Conservation (phyloP, 495 filamentous ascomycete genomes). For the Hypoxylon fragiforme region DNA sequence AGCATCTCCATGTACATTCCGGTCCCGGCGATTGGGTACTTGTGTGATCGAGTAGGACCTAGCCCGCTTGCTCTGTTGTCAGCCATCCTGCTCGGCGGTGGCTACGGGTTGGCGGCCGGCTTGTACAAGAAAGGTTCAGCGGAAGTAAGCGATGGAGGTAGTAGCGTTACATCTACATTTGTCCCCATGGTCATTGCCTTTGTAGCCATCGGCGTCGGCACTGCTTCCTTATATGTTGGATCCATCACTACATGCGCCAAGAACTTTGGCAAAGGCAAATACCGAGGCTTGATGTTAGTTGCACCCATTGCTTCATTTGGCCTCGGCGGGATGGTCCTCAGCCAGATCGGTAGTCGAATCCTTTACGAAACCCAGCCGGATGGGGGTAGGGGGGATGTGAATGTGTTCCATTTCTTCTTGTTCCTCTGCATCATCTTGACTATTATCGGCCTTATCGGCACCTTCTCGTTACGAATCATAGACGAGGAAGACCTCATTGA, state of each 20-base stretch:
- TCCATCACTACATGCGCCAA: slow-evolving; percentile 94
- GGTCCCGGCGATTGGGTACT: slow-evolving; percentile 83
- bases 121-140: slow-evolving; percentile 67
- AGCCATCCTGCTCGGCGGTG: slow-evolving; percentile 70
- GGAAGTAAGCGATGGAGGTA: slow-evolving; percentile 51
- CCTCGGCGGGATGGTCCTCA: slow-evolving; percentile 91
- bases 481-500: slow-evolving; percentile 73
- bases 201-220: slow-evolving; percentile 76
- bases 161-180: slow-evolving; percentile 61
- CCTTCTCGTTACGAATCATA: slow-evolving; percentile 68
- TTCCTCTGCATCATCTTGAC: slow-evolving; percentile 73
- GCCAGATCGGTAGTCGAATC: slow-evolving; percentile 79
- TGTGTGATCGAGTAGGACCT: slow-evolving; percentile 86
- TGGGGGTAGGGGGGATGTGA: slow-evolving; percentile 72
- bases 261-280: slow-evolving; percentile 88
- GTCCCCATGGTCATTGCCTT: slow-evolving; percentile 84
- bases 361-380: slow-evolving; percentile 67
- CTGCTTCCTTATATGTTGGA: slow-evolving; percentile 81
- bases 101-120: slow-evolving; percentile 82
- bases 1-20: slow-evolving; percentile 87
- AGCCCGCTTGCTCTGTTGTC: slow-evolving; percentile 72
- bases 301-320: slow-evolving; percentile 91
- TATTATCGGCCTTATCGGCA: slow-evolving; percentile 71
- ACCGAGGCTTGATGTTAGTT: slow-evolving; percentile 86
- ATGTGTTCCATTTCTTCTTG: slow-evolving; percentile 84